Percentiles rank a stretch among this genome's conserved stretches.
These are phyloP conservation scores for Mimosa pudica DNA, from an alignment of 306 rosid species.

Conservation along the genomic window DNA sequence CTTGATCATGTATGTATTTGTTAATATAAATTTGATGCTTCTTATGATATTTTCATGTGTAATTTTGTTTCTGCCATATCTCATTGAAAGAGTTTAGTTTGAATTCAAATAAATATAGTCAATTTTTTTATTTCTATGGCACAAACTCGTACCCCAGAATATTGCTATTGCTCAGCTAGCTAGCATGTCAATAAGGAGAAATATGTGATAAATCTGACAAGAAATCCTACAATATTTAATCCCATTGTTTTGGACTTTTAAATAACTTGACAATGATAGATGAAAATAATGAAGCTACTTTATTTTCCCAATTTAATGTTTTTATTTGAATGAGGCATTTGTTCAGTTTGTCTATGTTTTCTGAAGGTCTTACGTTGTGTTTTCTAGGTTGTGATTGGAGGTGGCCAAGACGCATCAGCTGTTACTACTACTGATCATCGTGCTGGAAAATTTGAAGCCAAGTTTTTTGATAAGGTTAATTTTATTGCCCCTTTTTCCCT, in stretches of 20 bases:
- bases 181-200: too few species aligned
- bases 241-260: background rate
- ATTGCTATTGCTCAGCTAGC: background rate
- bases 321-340: background rate
- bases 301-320: constrained; percentile 4
- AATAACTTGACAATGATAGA: background rate
- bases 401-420: constrained; percentile 94
- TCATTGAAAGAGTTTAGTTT: background rate
- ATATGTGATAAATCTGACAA: too few species aligned
- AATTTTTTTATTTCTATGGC: background rate
- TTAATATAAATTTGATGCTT: background rate
- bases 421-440: constrained; percentile 97
- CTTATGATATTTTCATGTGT: background rate
- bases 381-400: constrained; percentile 87
- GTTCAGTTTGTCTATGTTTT: background rate
- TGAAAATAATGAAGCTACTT: background rate
- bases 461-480: constrained; percentile 84
- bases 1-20: constrained; percentile 79
- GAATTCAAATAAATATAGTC: background rate
- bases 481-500: background rate
- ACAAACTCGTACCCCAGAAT: background rate
- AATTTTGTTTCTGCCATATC: constrained; percentile 2
- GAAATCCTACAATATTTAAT: too few species aligned
- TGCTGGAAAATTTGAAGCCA: constrained; percentile 92
- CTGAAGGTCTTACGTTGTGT: constrained; percentile 3